These are phyloP conservation scores for Mycosarcoma maydis DNA, from an alignment of 1,284 basidiomycete species.

Conservation along the genomic window DNA sequence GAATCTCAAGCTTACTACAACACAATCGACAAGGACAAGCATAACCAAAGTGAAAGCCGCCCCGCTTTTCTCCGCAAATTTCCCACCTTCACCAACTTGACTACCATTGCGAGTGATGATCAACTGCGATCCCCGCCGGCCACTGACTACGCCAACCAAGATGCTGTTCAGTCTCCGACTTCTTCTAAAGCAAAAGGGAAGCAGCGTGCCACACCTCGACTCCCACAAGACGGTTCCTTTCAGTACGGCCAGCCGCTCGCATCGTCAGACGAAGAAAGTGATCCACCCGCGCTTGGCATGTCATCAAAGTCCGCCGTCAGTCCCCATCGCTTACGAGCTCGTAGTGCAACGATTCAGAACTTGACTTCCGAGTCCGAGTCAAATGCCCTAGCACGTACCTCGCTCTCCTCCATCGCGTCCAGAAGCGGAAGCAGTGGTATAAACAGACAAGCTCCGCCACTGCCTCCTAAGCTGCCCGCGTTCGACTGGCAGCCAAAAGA, in stretches of 20 bases:
- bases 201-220: slow-evolving; percentile 13
- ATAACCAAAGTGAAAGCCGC: slow-evolving; percentile 1
- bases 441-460: slow-evolving; percentile 6
- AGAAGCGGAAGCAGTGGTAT: slow-evolving; percentile 6
- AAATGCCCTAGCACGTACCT: background rate
- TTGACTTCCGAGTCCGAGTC: background rate
- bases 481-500: slow-evolving; percentile 17
- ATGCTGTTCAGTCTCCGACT: background rate
- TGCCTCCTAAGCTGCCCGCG: slow-evolving; percentile 15
- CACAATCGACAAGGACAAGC: slow-evolving; percentile 4
- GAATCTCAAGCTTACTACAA: slow-evolving; percentile 21
- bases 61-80: slow-evolving; percentile 28
- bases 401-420: slow-evolving; percentile 13
- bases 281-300: background rate
- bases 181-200: slow-evolving; percentile 26
- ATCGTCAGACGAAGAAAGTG: slow-evolving; percentile 23
- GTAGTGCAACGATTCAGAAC: slow-evolving; percentile 7
- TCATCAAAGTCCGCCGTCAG: background rate
- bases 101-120: background rate
- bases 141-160: slow-evolving; percentile 17
- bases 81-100: slow-evolving; percentile 16
- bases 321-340: slow-evolving; percentile 10
- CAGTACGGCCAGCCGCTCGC: slow-evolving; percentile 19
- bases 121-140: background rate
- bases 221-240: slow-evolving; percentile 27